These are phyloP conservation scores for Botryotinia narcissicola DNA, from an alignment of 2,329 filamentous ascomycete genomes.

Conservation along the genomic window DNA sequence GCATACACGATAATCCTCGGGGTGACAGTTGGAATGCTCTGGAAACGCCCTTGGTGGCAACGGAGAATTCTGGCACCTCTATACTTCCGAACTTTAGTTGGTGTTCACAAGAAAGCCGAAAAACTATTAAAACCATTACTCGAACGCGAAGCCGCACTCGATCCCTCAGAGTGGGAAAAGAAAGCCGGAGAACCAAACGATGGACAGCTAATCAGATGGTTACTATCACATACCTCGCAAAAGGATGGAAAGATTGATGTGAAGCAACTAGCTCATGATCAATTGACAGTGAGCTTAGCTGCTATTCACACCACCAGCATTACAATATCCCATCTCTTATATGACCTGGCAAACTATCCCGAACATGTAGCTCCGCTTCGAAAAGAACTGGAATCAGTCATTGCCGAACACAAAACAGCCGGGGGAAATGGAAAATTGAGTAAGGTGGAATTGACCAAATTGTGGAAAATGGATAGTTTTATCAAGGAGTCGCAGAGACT, in stretches of 20 bases:
- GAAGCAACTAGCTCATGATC: conserved; percentile 8
- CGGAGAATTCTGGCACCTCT: conserved; percentile 1
- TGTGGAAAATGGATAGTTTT: conserved; percentile 20
- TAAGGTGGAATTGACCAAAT: conserved; percentile 11
- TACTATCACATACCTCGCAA: background rate
- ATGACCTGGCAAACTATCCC: conserved; percentile 13
- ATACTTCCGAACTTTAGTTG: conserved; percentile 1
- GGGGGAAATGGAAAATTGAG: conserved; percentile 28
- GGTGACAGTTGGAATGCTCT: background rate
- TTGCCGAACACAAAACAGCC: background rate
- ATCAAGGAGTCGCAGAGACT: conserved; percentile 17
- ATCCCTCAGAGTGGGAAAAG: background rate
- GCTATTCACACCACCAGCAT: conserved; percentile 46
- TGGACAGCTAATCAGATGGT: conserved; percentile 7
- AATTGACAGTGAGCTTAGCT: conserved; percentile 14
- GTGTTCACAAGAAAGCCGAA: background rate
- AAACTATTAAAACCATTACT: conserved; percentile 1
- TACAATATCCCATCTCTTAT: conserved; percentile 43
- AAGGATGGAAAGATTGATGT: background rate
- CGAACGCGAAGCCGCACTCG: background rate
- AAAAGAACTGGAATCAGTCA: background rate
- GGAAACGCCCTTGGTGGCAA: conserved; percentile 14
- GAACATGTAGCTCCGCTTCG: conserved; percentile 14
- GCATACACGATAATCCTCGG: conserved; percentile 23
- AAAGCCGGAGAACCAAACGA: background rate